These are phyloP conservation scores for Ophiostoma piceae DNA, from an alignment of 2,329 filamentous ascomycete species.

Conservation along the genomic window DNA sequence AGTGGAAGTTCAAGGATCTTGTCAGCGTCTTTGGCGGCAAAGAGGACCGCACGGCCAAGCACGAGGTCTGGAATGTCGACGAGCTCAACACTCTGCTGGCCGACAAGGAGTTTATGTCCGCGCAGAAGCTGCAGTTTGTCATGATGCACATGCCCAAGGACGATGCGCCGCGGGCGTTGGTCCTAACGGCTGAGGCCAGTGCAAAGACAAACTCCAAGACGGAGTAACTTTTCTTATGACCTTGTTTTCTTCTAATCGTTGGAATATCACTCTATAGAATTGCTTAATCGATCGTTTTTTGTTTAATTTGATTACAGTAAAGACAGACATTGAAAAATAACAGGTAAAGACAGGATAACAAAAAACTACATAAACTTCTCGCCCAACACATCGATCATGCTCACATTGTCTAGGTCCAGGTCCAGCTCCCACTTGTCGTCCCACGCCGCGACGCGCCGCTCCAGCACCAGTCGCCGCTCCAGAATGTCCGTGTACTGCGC, in stretches of 20 bases:
- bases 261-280: too few species aligned
- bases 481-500: constrained; percentile 31
- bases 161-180: constrained; percentile 67
- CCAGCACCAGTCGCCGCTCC: constrained; percentile 30
- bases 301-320: background rate
- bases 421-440: constrained; percentile 22
- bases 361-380: background rate
- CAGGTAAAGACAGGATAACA: background rate
- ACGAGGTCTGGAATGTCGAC: constrained; percentile 26
- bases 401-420: background rate
- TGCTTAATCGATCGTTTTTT: background rate
- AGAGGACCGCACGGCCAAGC: constrained; percentile 25
- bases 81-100: constrained; percentile 27
- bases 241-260: background rate
- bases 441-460: constrained; percentile 27
- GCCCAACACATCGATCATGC: background rate
- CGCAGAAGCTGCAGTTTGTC: constrained; percentile 60
- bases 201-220: constrained; percentile 59
- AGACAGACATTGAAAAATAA: background rate
- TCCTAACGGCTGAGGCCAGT: constrained; percentile 64
- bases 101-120: constrained; percentile 38
- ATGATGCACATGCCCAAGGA: constrained; percentile 76
- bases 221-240: constrained; percentile 28
- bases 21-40: constrained; percentile 27
- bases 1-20: constrained; percentile 58